Evolutionary conservation across 345 rosid species (phyloP), one percentile per base, ranked within the genome.

Genomic region (Carallia brachiata): DNA sequence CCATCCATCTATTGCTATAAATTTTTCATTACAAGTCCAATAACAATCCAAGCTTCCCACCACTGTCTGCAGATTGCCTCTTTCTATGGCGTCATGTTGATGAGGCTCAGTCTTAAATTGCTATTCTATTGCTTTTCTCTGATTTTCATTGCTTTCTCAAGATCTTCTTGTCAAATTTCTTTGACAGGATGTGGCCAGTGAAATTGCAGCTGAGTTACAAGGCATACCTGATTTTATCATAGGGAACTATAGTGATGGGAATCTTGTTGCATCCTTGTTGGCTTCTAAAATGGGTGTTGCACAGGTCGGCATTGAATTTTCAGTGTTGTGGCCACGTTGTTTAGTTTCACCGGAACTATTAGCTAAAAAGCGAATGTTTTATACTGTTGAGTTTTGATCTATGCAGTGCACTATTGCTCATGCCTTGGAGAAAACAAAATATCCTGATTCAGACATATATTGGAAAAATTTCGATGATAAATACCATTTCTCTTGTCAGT

Each of bases 351-450:
- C 50, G 57, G 58, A 66, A 30, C 67, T 19, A 53, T 5, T 32
- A 50, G n/a, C 47, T 12, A 44, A 44, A 37, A 37, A 32, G 36
- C 13, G 62, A 54, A 40, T 56, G 36, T 47, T 63, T 70, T 37
- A 63, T 4, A 18, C 58, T 64, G 34, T 57, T 44, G 6, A 17
- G 72, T 50, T 80, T 53, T 70, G 67, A 31, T 36, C 61, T 67
- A 7, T 83, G 81, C 87, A 95, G 99, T 95, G 99, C 78, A 95
- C 94, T 67, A 95, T 95, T 77, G 99, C 98, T 7, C 99, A 92
- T 88, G 99, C 99, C 47, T 69, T 92, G 90, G 98, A 92, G 90
- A 96, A 96, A 79, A 92, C 99, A 13, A 96, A 95, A 80, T 96
- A 92, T 87, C 96, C 97, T 17, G 96, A 96, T 66, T 96, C 99